Evolutionary conservation across 2,329 filamentous ascomycete genomes (phyloP).

Genomic region (Penicillium digitatum): DNA sequence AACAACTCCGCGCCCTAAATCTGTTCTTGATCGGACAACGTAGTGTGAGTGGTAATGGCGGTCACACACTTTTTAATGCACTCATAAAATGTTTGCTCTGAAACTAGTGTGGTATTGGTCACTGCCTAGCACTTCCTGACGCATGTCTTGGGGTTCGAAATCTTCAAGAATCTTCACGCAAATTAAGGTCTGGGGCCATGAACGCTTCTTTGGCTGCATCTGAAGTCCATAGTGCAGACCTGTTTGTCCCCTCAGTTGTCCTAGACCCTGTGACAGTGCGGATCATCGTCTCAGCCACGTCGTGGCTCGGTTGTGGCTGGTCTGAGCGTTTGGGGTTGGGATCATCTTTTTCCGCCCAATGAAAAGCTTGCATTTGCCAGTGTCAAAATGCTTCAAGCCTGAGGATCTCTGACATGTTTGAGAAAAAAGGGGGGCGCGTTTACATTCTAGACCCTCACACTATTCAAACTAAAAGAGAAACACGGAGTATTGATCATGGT

Average conservation of each 20-base stretch:
- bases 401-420: background rate
- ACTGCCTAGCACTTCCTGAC: conserved; percentile 4
- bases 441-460: background rate
- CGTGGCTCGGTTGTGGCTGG: conserved; percentile 17
- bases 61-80: conserved; percentile 3
- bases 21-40: conserved; percentile 1
- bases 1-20: conserved; percentile 17
- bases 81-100: conserved; percentile 4
- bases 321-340: background rate
- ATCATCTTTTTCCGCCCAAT: background rate
- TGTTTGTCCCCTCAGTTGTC: background rate
- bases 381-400: background rate
- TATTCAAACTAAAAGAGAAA: background rate
- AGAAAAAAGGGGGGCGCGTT: background rate
- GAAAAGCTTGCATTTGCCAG: background rate
- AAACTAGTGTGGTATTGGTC: conserved; percentile 4
- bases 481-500: background rate
- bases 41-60: conserved; percentile 11
- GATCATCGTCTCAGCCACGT: conserved; percentile 14
- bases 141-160: background rate
- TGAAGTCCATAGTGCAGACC: background rate
- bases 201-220: background rate
- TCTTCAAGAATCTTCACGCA: too few species aligned
- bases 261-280: conserved; percentile 11
- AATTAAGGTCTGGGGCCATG: background rate